These are phyloP conservation scores for Aureobasidium sp. DNA, from an alignment of 2,329 filamentous ascomycete genomes.

Conservation along the genomic window DNA sequence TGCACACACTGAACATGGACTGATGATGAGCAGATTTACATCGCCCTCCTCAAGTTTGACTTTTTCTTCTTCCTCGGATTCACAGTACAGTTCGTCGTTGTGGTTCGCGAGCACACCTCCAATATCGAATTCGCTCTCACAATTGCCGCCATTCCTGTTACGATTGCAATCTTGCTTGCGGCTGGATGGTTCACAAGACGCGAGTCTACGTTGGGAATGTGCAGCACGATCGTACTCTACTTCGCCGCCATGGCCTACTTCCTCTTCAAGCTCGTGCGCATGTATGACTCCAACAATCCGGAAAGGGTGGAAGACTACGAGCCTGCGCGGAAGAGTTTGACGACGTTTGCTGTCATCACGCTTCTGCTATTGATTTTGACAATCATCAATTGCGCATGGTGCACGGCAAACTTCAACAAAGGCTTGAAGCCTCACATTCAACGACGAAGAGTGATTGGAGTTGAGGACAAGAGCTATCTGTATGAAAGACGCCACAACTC, in stretches of 20 bases:
- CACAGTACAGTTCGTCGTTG: conserved; percentile 93
- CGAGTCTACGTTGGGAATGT: conserved; percentile 74
- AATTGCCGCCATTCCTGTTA: conserved; percentile 81
- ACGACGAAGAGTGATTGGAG: conserved; percentile 43
- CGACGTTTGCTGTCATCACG: conserved; percentile 88
- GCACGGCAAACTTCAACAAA: conserved; percentile 82
- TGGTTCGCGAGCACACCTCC: conserved; percentile 65
- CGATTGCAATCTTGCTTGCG: conserved; percentile 76
- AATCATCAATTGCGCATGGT: conserved; percentile 77
- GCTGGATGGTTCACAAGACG: conserved; percentile 78
- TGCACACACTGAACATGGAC: conserved; percentile 11
- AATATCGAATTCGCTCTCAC: conserved; percentile 78
- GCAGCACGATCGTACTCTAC: conserved; percentile 70
- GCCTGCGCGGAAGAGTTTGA: conserved; percentile 76
- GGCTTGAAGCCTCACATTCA: conserved; percentile 83
- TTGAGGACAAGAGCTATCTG: conserved; percentile 40
- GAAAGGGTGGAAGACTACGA: conserved; percentile 51
- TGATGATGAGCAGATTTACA: conserved; percentile 67
- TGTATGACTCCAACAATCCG: conserved; percentile 58
- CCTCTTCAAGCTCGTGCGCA: conserved; percentile 94
- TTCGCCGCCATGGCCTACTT: conserved; percentile 89
- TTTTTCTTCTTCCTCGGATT: conserved; percentile 99
- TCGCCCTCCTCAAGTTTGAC: conserved; percentile 95
- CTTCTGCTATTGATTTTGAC: conserved; percentile 82
- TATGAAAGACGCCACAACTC: conserved; percentile 17